phyloP scores from a whole-genome alignment of 108 stramenopile species.

The Stephanodiscus triporus region DNA sequence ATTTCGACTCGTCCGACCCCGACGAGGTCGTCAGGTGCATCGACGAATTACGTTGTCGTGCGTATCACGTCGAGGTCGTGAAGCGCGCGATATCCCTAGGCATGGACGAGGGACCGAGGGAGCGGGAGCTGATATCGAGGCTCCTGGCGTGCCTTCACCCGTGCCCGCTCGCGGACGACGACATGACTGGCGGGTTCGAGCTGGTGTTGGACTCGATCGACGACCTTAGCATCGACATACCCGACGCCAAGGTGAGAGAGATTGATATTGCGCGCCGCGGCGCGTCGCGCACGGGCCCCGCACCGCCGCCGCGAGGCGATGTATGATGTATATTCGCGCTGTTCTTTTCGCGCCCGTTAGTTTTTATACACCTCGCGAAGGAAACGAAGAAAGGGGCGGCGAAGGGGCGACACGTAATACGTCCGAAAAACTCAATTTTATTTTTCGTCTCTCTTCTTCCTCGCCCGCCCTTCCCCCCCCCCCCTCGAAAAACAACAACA shows the following conservation, averaged over 20 bases:
- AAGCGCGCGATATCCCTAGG: constrained; percentile 80
- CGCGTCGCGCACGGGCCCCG: too few species aligned
- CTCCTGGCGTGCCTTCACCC: constrained; percentile 89
- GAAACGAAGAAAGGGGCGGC: too few species aligned
- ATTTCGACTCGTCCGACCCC: constrained; percentile 79
- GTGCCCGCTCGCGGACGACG: constrained; percentile 65
- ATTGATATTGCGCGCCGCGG: too few species aligned
- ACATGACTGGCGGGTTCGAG: constrained; percentile 89
- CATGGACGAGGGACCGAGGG: constrained; percentile 81
- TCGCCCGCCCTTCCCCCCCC: too few species aligned
- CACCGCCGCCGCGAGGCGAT: too few species aligned
- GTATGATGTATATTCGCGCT: too few species aligned
- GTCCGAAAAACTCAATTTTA: too few species aligned
- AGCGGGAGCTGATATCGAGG: constrained; percentile 85
- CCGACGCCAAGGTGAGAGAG: constrained; percentile 61
- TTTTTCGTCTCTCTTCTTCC: too few species aligned
- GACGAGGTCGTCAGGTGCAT: constrained; percentile 81
- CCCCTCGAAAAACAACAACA: too few species aligned
- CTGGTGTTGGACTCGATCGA: constrained; percentile 83
- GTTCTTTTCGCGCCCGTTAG: too few species aligned
- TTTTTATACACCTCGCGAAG: too few species aligned
- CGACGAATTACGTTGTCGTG: constrained; percentile 73
- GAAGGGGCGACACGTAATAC: too few species aligned
- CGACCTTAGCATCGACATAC: constrained; percentile 88
- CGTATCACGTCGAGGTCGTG: constrained; percentile 81